These are phyloP conservation scores for Tetrapisispora arboricola DNA, from an alignment of 805 yeast species.

Conservation along the genomic window DNA sequence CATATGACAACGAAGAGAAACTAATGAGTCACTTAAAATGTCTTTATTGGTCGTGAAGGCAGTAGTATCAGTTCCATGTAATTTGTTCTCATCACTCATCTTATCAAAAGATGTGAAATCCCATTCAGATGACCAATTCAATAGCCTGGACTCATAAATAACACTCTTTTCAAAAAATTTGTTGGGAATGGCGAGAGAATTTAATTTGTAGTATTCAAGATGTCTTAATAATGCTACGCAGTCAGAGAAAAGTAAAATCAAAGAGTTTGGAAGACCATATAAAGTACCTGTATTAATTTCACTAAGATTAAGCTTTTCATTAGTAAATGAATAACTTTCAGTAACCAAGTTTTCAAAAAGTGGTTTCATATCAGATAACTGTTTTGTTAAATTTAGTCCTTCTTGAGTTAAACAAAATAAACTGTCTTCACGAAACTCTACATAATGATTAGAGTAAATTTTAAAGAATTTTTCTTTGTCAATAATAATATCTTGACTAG, in stretches of 20 bases:
- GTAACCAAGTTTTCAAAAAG: conserved; percentile 35
- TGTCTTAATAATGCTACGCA: conserved; percentile 58
- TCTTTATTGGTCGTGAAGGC: neutral
- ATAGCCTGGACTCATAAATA: conserved; percentile 40
- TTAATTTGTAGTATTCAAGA: conserved; percentile 38
- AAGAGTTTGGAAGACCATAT: conserved; percentile 76
- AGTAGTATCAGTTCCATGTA: conserved; percentile 10
- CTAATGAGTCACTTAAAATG: conserved; percentile 31
- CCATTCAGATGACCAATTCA: conserved; percentile 73
- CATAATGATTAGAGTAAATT: neutral
- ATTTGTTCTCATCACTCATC: conserved; percentile 15
- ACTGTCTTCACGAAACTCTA: neutral
- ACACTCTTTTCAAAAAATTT: conserved; percentile 16
- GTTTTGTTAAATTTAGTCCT: neutral
- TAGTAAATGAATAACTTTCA: conserved; percentile 24
- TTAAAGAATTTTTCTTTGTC: neutral
- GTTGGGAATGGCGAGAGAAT: conserved; percentile 17
- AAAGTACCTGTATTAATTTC: conserved; percentile 66
- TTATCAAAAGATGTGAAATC: conserved; percentile 27
- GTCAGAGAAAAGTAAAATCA: conserved; percentile 61
- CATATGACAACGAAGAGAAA: conserved; percentile 71
- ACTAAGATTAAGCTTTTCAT: conserved; percentile 19
- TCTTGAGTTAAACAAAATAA: neutral
- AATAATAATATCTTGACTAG: neutral
- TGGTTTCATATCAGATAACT: conserved; percentile 18